These are phyloP conservation scores for Lipomyces chichibuensis DNA, from an alignment of 805 yeast genomes.

Conservation along the genomic window DNA sequence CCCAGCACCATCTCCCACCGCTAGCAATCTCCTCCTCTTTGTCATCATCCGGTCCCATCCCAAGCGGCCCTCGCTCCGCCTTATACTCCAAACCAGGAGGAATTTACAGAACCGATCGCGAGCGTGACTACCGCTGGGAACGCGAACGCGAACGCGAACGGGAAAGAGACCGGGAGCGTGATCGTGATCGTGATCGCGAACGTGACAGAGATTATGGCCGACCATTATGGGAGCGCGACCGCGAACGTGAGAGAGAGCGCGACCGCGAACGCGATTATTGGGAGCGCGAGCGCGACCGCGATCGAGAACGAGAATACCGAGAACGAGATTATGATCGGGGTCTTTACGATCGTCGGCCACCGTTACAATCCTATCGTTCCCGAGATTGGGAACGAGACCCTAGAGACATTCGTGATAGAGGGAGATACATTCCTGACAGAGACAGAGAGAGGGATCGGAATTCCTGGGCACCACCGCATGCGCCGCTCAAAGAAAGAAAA, in stretches of 20 bases:
- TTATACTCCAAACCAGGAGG: not conserved
- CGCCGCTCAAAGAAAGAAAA: constrained; percentile 2
- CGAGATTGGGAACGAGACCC: constrained; percentile 21
- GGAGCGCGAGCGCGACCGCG: constrained; percentile 23
- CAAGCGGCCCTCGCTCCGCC: constrained; percentile 17
- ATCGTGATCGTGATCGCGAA: constrained; percentile 18
- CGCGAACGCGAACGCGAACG: constrained; percentile 18
- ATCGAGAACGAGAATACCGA: constrained; percentile 16
- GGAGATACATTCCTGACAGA: constrained; percentile 19
- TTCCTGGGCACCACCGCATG: not conserved
- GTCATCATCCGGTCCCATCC: constrained; percentile 4
- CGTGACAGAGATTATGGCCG: constrained; percentile 25
- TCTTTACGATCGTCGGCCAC: constrained; percentile 14
- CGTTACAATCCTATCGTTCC: not conserved
- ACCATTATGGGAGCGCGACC: constrained; percentile 18
- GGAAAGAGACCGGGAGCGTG: constrained; percentile 23
- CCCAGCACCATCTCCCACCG: not conserved
- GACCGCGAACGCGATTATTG: constrained; percentile 13
- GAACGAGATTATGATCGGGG: constrained; percentile 21
- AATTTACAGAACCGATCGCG: constrained; percentile 8
- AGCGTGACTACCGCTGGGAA: constrained; percentile 13
- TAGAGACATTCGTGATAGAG: not conserved
- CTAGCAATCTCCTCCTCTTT: not conserved
- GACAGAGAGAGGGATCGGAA: constrained; percentile 2
- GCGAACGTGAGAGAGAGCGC: constrained; percentile 17